A percentile compares a stretch with the other conserved stretches of the same genome.
Evolutionary conservation across 305 asterid genomes (phyloP).

Genomic region (Striga hermonthica): DNA sequence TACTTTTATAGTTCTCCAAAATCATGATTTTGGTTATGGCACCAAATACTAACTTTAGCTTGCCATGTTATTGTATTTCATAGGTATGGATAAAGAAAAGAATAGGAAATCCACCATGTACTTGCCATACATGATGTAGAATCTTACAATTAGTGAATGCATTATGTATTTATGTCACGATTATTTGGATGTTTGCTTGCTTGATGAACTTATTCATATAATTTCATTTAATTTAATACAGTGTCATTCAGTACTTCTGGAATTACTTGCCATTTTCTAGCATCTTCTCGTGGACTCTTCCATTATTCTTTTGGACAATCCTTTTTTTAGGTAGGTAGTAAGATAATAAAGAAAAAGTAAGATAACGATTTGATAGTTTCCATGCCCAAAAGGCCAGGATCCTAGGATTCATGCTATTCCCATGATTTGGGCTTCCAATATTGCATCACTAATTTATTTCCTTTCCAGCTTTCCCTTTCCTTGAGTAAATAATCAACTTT

Average conservation of each 20-base stretch:
- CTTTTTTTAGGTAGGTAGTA: too few relatives aligned
- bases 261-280: neutral
- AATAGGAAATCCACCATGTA: conserved; percentile 3
- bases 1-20: conserved; percentile 2
- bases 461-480: too few relatives aligned
- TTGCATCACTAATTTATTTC: too few relatives aligned
- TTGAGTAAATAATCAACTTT: too few relatives aligned
- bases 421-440: too few relatives aligned
- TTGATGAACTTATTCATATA: conserved; percentile 6
- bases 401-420: too few relatives aligned
- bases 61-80: conserved; percentile 10
- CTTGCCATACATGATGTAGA: neutral
- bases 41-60: neutral
- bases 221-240: neutral
- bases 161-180: too few relatives aligned
- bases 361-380: too few relatives aligned
- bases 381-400: too few relatives aligned
- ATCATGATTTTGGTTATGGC: conserved; percentile 22
- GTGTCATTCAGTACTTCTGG: conserved; percentile 2
- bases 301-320: neutral
- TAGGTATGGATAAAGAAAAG: neutral
- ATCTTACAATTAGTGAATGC: neutral
- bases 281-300: neutral
- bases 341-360: too few relatives aligned
- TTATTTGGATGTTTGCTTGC: conserved; percentile 2